These are phyloP conservation scores for Saksenaea vasiformis DNA, from an alignment of 371 early-diverging fungal species.

Conservation along the genomic window DNA sequence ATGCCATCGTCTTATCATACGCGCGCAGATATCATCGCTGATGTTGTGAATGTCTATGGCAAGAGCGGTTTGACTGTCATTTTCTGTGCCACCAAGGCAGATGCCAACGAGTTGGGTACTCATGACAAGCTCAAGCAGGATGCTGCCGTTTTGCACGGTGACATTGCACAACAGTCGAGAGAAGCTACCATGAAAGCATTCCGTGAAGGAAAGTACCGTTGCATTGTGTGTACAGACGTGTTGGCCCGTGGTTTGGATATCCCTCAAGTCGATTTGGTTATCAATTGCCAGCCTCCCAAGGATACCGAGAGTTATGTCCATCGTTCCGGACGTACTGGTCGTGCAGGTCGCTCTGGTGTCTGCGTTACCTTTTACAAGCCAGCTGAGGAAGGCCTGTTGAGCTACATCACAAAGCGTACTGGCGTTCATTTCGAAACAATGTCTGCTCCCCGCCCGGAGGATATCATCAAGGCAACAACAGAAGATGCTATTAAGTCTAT, in stretches of 20 bases:
- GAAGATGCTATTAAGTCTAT: constrained; percentile 72
- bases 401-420: constrained; percentile 73
- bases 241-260: constrained; percentile 98
- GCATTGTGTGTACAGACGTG: constrained; percentile 94
- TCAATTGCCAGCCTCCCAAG: constrained; percentile 96
- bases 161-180: constrained; percentile 87
- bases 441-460: constrained; percentile 86
- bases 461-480: constrained; percentile 81
- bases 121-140: constrained; percentile 77
- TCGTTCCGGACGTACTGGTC: constrained; percentile 97
- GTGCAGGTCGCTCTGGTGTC: constrained; percentile 90
- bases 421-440: constrained; percentile 80
- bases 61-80: constrained; percentile 83
- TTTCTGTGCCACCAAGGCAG: constrained; percentile 91
- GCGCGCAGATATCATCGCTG: constrained; percentile 78
- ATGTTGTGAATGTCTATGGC: constrained; percentile 85
- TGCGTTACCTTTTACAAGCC: constrained; percentile 93
- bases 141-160: constrained; percentile 93
- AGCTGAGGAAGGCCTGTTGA: constrained; percentile 75
- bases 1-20: constrained; percentile 81
- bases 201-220: constrained; percentile 81
- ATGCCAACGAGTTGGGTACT: constrained; percentile 86
- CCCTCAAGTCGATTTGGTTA: constrained; percentile 95
- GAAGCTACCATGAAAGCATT: constrained; percentile 89
- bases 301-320: constrained; percentile 96